Base-by-base conservation (phyloP, 2,329 filamentous ascomycete species). In the Alternaria sp. region DNA sequence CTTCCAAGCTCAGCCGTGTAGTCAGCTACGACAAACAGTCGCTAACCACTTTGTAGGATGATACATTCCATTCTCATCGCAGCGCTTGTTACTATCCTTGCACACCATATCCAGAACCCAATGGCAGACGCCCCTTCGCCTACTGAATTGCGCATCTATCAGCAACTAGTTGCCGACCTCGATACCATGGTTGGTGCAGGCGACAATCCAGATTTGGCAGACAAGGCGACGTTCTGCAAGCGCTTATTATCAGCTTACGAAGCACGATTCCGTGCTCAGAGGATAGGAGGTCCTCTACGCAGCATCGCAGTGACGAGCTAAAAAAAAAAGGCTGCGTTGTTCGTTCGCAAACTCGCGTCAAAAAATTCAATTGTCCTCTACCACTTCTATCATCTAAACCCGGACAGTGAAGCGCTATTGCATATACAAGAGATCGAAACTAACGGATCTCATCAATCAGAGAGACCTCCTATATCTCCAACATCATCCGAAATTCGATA, bases 11-110 rank as follows among this genome's bases (percentile, higher is more conserved):
- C 22, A 20, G n/a, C 48, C 28, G 12, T 30, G 43, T 5, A 6
- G 7, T 30, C 8, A 22, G 9, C 12, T 18, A 26, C n/a, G 7
- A 20, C 47, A 24, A 20, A 38, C 42, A 30, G n/a, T 51, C 34
- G 16, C 51, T 41, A 8, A 54, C 12, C 6, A 30, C 6, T 63
- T 57, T 1, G 49, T 54, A 64, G 57, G 65, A 58, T 49, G 63
- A 57, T 49, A 38, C 49, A 56, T 54, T 62, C 28, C 28, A 46
- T 51, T 11, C 38, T 71, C 7, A 51, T 68, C 12, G 72, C 72
- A 20, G 70, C 70, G 7, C 55, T 74, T 3, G 60, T 64, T 18
- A 70, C 68, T 1, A 65, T 70, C 3, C 55, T 74, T n/a, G 57
- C 68, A 12, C 62, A 72, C 24, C 56, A 67, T 26, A 46, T 65